Percentiles rank a stretch among this genome's conserved stretches.
Evolutionary conservation across 2,329 filamentous ascomycete species (phyloP).

Genomic region (Beauveria sp.): DNA sequence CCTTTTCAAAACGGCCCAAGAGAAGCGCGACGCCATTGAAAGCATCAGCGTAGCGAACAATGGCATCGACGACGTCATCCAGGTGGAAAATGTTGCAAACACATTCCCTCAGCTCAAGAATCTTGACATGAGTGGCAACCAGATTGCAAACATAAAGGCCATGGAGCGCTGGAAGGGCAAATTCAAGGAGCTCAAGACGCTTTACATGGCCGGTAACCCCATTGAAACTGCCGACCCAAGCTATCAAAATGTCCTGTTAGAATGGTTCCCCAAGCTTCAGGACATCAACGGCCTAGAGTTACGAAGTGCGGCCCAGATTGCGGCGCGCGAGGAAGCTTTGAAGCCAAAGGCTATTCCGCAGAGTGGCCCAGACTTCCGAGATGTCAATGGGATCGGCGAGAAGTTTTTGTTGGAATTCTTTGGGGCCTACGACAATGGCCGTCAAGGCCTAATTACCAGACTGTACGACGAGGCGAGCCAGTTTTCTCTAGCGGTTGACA

Average conservation of each 20-base stretch:
- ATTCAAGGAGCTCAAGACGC: constrained; percentile 68
- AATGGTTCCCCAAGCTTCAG: constrained; percentile 77
- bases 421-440: constrained; percentile 63
- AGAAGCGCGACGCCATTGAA: constrained; percentile 69
- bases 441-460: constrained; percentile 50
- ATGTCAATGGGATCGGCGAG: constrained; percentile 67
- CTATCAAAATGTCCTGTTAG: constrained; percentile 60
- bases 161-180: constrained; percentile 72
- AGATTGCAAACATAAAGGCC: constrained; percentile 58
- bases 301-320: constrained; percentile 63
- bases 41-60: constrained; percentile 81
- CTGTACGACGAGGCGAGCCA: constrained; percentile 71
- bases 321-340: constrained; percentile 41
- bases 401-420: constrained; percentile 71
- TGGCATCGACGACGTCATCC: constrained; percentile 61
- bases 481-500: constrained; percentile 71
- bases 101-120: constrained; percentile 83
- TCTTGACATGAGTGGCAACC: constrained; percentile 81
- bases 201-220: constrained; percentile 72
- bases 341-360: constrained; percentile 53
- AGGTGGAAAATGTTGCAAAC: constrained; percentile 66
- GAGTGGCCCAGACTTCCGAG: constrained; percentile 61
- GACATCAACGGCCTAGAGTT: constrained; percentile 69
- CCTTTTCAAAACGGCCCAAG: constrained; percentile 62
- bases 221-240: constrained; percentile 53